Percentiles rank a stretch among this genome's conserved stretches.
Evolutionary conservation across 2,329 filamentous ascomycete species (phyloP).

Genomic region (Alternaria triticina): DNA sequence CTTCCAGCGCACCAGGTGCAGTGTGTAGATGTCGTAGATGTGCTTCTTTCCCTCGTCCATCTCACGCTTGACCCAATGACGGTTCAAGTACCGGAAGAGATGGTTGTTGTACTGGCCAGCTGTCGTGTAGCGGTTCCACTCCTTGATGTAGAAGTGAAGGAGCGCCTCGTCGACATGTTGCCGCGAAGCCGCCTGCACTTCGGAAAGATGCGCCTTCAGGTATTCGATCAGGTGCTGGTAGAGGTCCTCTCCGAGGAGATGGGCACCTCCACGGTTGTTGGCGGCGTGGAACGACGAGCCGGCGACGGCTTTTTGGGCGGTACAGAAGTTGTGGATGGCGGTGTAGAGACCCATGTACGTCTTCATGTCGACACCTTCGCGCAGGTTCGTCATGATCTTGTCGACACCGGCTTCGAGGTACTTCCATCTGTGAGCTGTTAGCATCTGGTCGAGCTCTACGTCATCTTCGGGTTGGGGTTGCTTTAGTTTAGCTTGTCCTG

Average conservation of each 20-base stretch:
- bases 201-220: constrained; percentile 76
- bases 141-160: constrained; percentile 89
- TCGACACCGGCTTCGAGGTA: constrained; percentile 89
- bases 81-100: constrained; percentile 92
- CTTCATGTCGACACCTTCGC: constrained; percentile 91
- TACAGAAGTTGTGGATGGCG: constrained; percentile 98
- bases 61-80: constrained; percentile 98
- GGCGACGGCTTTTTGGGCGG: constrained; percentile 90
- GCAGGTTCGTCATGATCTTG: constrained; percentile 90
- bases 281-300: constrained; percentile 55
- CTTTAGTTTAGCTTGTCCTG: not conserved
- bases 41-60: constrained; percentile 99
- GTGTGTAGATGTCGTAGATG: constrained; percentile 96
- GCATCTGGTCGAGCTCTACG: not conserved
- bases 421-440: constrained; percentile 70
- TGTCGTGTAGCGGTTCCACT: constrained; percentile 95
- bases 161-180: constrained; percentile 88
- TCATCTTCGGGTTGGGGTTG: not conserved
- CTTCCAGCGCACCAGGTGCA: constrained; percentile 96
- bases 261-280: constrained; percentile 82
- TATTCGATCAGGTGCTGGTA: constrained; percentile 92
- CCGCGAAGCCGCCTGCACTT: constrained; percentile 74
- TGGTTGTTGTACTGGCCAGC: constrained; percentile 98
- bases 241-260: constrained; percentile 92
- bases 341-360: constrained; percentile 99